Evolutionary conservation across 1,284 basidiomycete species (phyloP).

Genomic region (Ceratobasidium sp.): DNA sequence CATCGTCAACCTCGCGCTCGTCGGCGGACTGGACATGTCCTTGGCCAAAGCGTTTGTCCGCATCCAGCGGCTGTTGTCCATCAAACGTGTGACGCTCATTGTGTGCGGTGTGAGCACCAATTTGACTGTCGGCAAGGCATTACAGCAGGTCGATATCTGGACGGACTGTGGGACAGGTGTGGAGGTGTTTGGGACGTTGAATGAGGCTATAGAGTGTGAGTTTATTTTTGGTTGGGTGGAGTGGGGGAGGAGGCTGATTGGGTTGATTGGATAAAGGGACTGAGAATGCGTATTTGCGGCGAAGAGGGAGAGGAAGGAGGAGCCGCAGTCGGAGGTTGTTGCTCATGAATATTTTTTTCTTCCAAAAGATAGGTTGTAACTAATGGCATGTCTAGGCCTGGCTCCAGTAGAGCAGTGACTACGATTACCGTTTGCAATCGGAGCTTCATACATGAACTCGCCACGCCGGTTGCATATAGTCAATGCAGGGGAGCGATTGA

Average conservation of each 20-base stretch:
- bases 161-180: slow-evolving; percentile 74
- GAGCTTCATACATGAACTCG: slow-evolving; percentile 75
- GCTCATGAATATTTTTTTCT: slow-evolving; percentile 53
- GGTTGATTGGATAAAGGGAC: slow-evolving; percentile 86
- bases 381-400: slow-evolving; percentile 52
- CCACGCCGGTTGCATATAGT: slow-evolving; percentile 81
- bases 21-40: slow-evolving; percentile 93
- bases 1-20: slow-evolving; percentile 86
- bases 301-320: slow-evolving; percentile 51
- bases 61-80: slow-evolving; percentile 84
- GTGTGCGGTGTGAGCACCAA: slow-evolving; percentile 84
- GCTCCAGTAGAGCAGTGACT: slow-evolving; percentile 49
- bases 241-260: not conserved
- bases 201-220: slow-evolving; percentile 93
- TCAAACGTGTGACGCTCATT: slow-evolving; percentile 85
- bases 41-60: slow-evolving; percentile 95
- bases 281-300: slow-evolving; percentile 85
- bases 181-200: slow-evolving; percentile 86
- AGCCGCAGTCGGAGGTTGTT: slow-evolving; percentile 43
- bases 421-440: slow-evolving; percentile 59
- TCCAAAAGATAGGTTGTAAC: slow-evolving; percentile 24
- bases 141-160: slow-evolving; percentile 82
- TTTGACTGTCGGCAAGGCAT: slow-evolving; percentile 75
- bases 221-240: slow-evolving; percentile 47
- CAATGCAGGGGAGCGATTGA: slow-evolving; percentile 79